These are phyloP conservation scores for Ustilago shanxiensis DNA, from an alignment of 1,284 basidiomycete genomes.

Conservation along the genomic window DNA sequence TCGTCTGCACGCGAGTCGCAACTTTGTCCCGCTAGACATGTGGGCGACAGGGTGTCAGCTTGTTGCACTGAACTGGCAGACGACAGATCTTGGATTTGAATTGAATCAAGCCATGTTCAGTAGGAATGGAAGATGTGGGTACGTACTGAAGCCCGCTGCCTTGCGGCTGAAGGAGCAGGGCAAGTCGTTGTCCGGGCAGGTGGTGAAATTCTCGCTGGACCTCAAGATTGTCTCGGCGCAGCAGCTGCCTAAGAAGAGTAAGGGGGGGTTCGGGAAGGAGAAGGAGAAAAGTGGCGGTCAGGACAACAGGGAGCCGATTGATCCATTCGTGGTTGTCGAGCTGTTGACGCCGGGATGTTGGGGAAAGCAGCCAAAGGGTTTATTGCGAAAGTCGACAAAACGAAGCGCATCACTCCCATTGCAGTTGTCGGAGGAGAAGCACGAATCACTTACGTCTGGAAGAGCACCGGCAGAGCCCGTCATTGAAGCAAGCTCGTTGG, in stretches of 20 bases:
- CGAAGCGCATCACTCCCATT: background rate
- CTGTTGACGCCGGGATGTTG: slow-evolving; percentile 54
- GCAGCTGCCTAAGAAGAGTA: slow-evolving; percentile 78
- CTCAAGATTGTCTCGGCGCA: slow-evolving; percentile 85
- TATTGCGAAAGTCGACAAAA: slow-evolving; percentile 25
- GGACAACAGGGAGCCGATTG: slow-evolving; percentile 49
- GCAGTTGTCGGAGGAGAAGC: background rate
- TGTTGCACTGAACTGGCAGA: slow-evolving; percentile 99
- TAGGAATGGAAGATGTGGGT: slow-evolving; percentile 85
- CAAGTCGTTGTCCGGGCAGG: slow-evolving; percentile 45
- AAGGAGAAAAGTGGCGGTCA: slow-evolving; percentile 33
- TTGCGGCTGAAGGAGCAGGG: slow-evolving; percentile 75
- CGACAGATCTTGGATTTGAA: slow-evolving; percentile 76
- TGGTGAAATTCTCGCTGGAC: slow-evolving; percentile 51
- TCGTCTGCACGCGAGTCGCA: slow-evolving; percentile 72
- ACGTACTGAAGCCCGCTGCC: slow-evolving; percentile 88
- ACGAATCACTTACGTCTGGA: background rate
- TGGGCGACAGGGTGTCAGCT: slow-evolving; percentile 93
- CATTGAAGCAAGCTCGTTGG: background rate
- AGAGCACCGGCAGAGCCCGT: background rate
- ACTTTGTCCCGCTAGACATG: slow-evolving; percentile 88
- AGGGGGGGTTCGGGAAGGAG: slow-evolving; percentile 44
- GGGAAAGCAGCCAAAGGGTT: slow-evolving; percentile 53
- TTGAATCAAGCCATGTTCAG: slow-evolving; percentile 96
- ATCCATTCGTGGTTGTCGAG: slow-evolving; percentile 59